Conservation (phyloP, 2,329 filamentous ascomycete species). For the Phialophora verrucosa region DNA sequence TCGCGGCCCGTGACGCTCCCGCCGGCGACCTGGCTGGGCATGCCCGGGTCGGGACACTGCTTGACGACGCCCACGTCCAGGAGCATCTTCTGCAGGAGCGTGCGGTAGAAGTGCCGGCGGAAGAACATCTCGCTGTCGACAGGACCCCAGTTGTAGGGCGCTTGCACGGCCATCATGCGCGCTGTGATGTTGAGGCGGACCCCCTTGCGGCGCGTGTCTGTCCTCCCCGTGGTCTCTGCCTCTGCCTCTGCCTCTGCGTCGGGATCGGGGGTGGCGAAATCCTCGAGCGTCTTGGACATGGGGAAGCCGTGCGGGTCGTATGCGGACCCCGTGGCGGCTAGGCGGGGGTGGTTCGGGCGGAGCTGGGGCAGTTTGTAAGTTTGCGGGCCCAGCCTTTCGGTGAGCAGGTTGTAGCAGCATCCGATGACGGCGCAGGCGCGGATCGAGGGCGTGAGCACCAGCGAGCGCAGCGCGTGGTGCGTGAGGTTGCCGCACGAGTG, state of each 20-base stretch:
- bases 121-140: conserved; percentile 87
- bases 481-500: conserved; percentile 98
- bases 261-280: conserved; percentile 55
- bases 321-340: conserved; percentile 70
- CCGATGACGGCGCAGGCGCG: conserved; percentile 93
- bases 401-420: conserved; percentile 97
- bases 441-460: conserved; percentile 82
- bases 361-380: conserved; percentile 83
- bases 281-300: conserved; percentile 75
- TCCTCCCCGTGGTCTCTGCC: too few relatives aligned
- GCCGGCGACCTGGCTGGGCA: conserved; percentile 36
- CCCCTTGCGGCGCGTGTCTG: conserved; percentile 52
- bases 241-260: conserved; percentile 31
- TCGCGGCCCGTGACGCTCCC: conserved; percentile 36
- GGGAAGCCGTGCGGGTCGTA: conserved; percentile 91
- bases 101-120: conserved; percentile 88
- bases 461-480: conserved; percentile 86
- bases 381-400: conserved; percentile 83
- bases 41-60: conserved; percentile 47
- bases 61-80: conserved; percentile 79
- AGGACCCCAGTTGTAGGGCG: conserved; percentile 86
- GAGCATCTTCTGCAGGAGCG: conserved; percentile 89
- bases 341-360: conserved; percentile 73
- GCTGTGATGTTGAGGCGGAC: conserved; percentile 93
- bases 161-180: conserved; percentile 97